Evolutionary conservation across 805 yeast genomes (phyloP).

Genomic region (Vanderwaltozyma verrucispora): DNA sequence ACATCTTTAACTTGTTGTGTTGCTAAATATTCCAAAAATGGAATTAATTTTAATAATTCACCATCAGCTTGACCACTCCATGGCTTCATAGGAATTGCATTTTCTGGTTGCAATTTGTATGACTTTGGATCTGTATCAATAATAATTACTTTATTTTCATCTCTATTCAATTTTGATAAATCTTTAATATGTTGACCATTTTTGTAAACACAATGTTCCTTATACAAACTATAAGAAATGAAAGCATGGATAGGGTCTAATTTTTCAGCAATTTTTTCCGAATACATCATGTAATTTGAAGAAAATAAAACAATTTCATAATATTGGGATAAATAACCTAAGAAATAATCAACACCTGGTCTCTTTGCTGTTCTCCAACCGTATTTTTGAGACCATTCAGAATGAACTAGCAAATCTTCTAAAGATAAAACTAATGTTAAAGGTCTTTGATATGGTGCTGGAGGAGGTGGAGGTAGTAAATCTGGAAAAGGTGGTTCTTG

Average conservation of each 20-base stretch:
- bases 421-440: constrained; percentile 78
- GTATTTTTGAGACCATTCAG: constrained; percentile 80
- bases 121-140: constrained; percentile 70
- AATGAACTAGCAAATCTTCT: constrained; percentile 84
- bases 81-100: constrained; percentile 72
- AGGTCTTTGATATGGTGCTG: constrained; percentile 88
- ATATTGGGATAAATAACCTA: constrained; percentile 89
- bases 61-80: constrained; percentile 89
- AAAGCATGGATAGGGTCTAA: constrained; percentile 90
- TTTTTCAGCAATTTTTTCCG: constrained; percentile 75
- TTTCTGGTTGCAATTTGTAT: constrained; percentile 80
- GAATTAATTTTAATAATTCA: constrained; percentile 67
- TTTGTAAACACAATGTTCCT: constrained; percentile 78
- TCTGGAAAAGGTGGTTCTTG: constrained; percentile 91
- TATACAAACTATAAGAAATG: constrained; percentile 74
- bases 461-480: constrained; percentile 83
- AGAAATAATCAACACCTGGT: constrained; percentile 95
- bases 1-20: constrained; percentile 80
- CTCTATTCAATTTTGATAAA: constrained; percentile 83
- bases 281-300: constrained; percentile 73
- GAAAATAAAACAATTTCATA: constrained; percentile 92
- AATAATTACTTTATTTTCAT: constrained; percentile 65
- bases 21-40: constrained; percentile 89
- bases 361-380: constrained; percentile 99
- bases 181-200: constrained; percentile 90